A percentile compares a stretch with the other conserved stretches of the same genome.
Conservation (phyloP, 2,329 filamentous ascomycete species). For the Fusarium foetens region DNA sequence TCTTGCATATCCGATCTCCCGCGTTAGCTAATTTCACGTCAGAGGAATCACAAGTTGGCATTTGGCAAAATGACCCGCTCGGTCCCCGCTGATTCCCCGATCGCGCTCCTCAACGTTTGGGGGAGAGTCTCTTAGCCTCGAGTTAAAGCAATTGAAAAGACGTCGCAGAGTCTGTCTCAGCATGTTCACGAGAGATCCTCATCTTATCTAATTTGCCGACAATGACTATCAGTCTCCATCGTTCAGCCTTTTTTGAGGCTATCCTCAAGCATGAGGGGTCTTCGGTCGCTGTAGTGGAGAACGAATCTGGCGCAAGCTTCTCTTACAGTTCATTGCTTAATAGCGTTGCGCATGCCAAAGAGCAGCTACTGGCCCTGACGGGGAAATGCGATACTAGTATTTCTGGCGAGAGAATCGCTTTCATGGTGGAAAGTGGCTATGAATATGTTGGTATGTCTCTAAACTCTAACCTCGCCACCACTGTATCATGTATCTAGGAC, state of each 20-base stretch:
- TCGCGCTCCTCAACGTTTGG: background rate
- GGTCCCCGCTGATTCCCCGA: background rate
- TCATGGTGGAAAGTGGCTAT: constrained; percentile 95
- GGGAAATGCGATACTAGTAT: background rate
- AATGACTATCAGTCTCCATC: background rate
- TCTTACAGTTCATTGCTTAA: background rate
- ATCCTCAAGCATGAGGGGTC: background rate
- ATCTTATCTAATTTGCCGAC: background rate
- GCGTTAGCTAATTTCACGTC: background rate
- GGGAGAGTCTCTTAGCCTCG: background rate
- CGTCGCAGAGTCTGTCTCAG: background rate
- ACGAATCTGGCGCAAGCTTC: background rate
- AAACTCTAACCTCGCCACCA: rapidly evolving
- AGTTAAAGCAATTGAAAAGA: background rate
- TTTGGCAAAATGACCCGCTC: background rate
- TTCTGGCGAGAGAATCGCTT: constrained; percentile 82
- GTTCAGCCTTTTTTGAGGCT: constrained; percentile 2
- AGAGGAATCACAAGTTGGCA: background rate
- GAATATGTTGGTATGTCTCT: constrained; percentile 91
- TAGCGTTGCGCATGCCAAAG: background rate
- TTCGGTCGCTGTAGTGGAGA: background rate
- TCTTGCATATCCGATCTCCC: background rate
- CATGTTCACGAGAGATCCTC: background rate
- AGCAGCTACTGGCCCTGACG: background rate
- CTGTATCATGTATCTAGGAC: background rate